These are phyloP conservation scores for Calycina herbarum DNA, from an alignment of 2,329 filamentous ascomycete genomes.

Conservation along the genomic window DNA sequence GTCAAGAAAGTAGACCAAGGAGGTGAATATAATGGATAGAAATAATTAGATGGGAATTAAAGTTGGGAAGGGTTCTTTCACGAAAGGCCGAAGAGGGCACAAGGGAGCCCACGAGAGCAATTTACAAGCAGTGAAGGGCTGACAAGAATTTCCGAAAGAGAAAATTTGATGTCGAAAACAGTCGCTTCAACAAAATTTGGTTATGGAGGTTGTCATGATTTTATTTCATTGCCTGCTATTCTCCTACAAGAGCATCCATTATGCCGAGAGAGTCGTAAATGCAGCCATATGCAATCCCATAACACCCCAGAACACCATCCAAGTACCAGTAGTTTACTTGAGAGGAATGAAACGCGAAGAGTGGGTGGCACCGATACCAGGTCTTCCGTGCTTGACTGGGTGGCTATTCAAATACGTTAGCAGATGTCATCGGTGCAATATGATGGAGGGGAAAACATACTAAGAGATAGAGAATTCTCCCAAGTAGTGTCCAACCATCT, in stretches of 20 bases:
- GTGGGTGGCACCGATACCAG: conserved; percentile 99
- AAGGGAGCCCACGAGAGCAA: too few species aligned
- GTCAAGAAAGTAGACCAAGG: too few species aligned
- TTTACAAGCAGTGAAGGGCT: too few species aligned
- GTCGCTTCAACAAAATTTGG: background rate
- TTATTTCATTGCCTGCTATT: conserved; percentile 14
- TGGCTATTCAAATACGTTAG: conserved; percentile 69
- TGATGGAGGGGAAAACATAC: conserved; percentile 59
- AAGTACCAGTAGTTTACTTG: conserved; percentile 66
- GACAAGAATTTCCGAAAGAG: background rate
- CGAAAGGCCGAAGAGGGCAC: too few species aligned
- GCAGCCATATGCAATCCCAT: conserved; percentile 24
- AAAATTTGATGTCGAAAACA: too few species aligned
- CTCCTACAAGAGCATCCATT: conserved; percentile 11
- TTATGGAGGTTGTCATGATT: conserved; percentile 11
- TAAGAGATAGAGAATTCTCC: conserved; percentile 99
- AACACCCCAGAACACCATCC: conserved; percentile 30
- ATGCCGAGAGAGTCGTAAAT: conserved; percentile 18
- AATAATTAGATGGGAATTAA: too few species aligned
- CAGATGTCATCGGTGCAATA: conserved; percentile 1
- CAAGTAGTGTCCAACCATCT: conserved; percentile 99
- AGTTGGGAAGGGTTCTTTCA: too few species aligned
- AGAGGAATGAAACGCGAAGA: conserved; percentile 99
- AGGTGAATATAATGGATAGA: too few species aligned
- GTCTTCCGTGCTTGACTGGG: conserved; percentile 99